phyloP scores from a whole-genome alignment of 164 flowering plant species.

The Sextonia rubra region DNA sequence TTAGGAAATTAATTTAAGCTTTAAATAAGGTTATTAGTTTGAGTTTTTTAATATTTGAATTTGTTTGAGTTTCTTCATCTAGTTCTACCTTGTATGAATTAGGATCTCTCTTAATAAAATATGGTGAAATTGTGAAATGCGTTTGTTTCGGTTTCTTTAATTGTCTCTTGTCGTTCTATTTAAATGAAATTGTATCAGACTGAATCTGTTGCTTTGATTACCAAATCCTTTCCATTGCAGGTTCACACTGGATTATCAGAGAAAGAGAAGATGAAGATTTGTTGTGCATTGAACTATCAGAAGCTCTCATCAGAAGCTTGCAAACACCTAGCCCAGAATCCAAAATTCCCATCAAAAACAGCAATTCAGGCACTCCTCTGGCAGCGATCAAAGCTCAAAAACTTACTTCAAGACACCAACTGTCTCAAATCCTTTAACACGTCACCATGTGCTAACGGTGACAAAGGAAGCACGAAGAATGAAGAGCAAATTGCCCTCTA shows the following conservation, averaged over 20 bases:
- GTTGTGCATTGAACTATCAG: constrained; percentile 61
- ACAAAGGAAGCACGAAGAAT: constrained; percentile 15
- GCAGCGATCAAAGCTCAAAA: constrained; percentile 34
- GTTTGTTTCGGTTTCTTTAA: no score
- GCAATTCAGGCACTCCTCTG: constrained; percentile 63
- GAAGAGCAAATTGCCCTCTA: constrained; percentile 47
- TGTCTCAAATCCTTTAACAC: constrained; percentile 11
- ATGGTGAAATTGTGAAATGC: no score
- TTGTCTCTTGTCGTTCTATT: no score
- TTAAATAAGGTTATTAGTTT: no score
- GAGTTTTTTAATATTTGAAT: no score
- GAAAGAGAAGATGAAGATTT: constrained; percentile 54
- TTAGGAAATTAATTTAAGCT: no score
- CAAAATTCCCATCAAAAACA: constrained; percentile 54
- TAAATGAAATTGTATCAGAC: no score
- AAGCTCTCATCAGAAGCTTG: constrained; percentile 67
- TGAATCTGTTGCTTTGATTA: no score
- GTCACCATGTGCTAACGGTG: constrained; percentile 20
- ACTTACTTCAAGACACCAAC: constrained; percentile 32
- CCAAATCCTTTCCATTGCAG: constrained; percentile 24
- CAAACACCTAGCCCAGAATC: constrained; percentile 70
- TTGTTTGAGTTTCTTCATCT: no score
- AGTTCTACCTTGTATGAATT: no score
- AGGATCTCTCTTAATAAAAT: no score
- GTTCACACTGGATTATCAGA: constrained; percentile 49